phyloP scores from a whole-genome alignment of 169 alveolate species.

The Plasmodium gonderi region DNA sequence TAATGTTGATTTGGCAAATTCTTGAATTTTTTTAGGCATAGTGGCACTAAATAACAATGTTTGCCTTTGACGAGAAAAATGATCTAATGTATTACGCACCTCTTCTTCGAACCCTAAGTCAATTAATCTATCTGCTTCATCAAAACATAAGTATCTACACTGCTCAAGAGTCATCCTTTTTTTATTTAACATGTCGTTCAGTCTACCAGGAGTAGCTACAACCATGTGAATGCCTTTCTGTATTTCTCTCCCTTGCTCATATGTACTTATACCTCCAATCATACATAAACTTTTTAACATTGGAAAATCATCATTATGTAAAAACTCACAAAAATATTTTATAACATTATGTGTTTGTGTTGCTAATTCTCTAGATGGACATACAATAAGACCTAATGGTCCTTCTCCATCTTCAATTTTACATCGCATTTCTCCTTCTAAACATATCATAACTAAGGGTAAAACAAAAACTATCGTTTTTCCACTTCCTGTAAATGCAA shows the following conservation, averaged over 20 bases:
- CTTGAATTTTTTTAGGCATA: constrained; percentile 96
- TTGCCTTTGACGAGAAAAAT: constrained; percentile 92
- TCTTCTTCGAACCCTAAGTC: constrained; percentile 98
- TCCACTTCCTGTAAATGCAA: constrained; percentile 95
- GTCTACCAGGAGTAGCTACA: constrained; percentile 99
- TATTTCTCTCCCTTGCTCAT: constrained; percentile 81
- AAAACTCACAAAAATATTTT: constrained; percentile 80
- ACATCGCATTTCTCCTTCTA: constrained; percentile 88
- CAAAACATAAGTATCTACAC: constrained; percentile 94
- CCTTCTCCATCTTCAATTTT: constrained; percentile 89
- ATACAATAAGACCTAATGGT: constrained; percentile 92
- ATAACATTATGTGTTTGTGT: constrained; percentile 91
- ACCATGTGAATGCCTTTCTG: constrained; percentile 94
- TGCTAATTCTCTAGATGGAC: constrained; percentile 96
- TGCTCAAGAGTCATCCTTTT: constrained; percentile 90
- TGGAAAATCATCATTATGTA: constrained; percentile 82
- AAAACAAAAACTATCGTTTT: constrained; percentile 93
- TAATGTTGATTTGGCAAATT: constrained; percentile 94
- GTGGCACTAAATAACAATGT: constrained; percentile 97
- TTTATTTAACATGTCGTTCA: constrained; percentile 93
- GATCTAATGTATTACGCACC: constrained; percentile 91
- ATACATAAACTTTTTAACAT: constrained; percentile 81
- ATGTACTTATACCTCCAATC: constrained; percentile 88
- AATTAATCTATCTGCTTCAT: constrained; percentile 98
- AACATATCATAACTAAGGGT: constrained; percentile 92